Conservation (phyloP, 1,284 basidiomycete species). For the Papiliotrema terrestris region DNA sequence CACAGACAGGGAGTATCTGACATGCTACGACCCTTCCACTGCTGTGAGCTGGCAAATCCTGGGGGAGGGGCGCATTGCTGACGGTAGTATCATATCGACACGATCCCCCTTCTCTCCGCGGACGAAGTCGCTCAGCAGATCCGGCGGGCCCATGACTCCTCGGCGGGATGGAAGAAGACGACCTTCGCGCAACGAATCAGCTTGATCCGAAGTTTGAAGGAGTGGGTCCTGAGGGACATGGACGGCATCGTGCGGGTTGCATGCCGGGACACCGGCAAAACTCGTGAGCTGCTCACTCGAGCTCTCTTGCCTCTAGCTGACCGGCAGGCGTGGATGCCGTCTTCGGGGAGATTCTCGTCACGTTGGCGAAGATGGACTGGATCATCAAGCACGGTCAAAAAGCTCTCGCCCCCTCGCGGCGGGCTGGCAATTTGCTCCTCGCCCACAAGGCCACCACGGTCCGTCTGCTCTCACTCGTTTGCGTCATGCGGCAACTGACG, state of each 20-base stretch:
- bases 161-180: constrained; percentile 65
- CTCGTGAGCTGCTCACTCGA: constrained; percentile 58
- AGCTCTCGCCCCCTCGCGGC: constrained; percentile 65
- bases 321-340: constrained; percentile 78
- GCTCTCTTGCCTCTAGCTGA: neutral
- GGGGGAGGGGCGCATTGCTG: neutral
- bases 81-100: constrained; percentile 39
- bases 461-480: constrained; percentile 1
- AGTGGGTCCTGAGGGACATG: constrained; percentile 77
- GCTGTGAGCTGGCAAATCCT: constrained; percentile 56
- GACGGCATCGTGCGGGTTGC: constrained; percentile 82
- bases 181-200: constrained; percentile 72
- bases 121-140: constrained; percentile 70
- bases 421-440: constrained; percentile 70
- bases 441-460: constrained; percentile 68
- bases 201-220: constrained; percentile 77
- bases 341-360: constrained; percentile 82
- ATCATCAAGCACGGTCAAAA: constrained; percentile 75
- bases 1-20: constrained; percentile 66
- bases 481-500: constrained; percentile 26
- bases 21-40: constrained; percentile 86
- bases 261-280: constrained; percentile 93
- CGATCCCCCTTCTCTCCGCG: constrained; percentile 60
- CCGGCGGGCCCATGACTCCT: constrained; percentile 61
- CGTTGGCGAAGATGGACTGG: constrained; percentile 79